These are phyloP conservation scores for Fusarium armeniacum DNA, from an alignment of 2,329 filamentous ascomycete genomes.

Conservation along the genomic window DNA sequence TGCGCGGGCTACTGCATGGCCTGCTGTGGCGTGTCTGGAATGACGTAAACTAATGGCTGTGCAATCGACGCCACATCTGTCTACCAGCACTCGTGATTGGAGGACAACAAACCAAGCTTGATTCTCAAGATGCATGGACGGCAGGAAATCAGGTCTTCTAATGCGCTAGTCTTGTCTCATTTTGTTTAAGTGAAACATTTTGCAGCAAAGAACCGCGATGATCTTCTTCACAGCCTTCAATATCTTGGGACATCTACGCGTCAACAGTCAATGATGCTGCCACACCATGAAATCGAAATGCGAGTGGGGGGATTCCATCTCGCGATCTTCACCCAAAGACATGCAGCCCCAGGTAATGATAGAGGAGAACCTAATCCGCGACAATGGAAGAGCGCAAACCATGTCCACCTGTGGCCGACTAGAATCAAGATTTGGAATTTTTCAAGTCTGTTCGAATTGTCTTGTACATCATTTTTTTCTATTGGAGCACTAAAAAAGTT, in stretches of 20 bases:
- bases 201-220: neutral
- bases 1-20: neutral
- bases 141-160: constrained; percentile 19
- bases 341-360: neutral
- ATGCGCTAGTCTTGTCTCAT: constrained; percentile 19
- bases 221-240: neutral
- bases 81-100: constrained; percentile 9
- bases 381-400: neutral
- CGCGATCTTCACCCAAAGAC: neutral
- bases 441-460: neutral
- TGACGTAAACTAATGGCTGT: constrained; percentile 49
- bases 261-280: constrained; percentile 16
- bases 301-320: too few species aligned
- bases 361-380: neutral
- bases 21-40: constrained; percentile 12
- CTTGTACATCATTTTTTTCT: neutral
- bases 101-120: neutral
- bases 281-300: neutral
- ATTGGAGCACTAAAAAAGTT: neutral
- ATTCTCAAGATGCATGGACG: constrained; percentile 3
- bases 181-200: constrained; percentile 29
- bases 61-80: constrained; percentile 24
- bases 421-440: neutral
- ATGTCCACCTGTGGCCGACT: neutral
- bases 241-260: constrained; percentile 17